Conservation (phyloP, 2,329 filamentous ascomycete species). For the Intubia oerlemansii region DNA sequence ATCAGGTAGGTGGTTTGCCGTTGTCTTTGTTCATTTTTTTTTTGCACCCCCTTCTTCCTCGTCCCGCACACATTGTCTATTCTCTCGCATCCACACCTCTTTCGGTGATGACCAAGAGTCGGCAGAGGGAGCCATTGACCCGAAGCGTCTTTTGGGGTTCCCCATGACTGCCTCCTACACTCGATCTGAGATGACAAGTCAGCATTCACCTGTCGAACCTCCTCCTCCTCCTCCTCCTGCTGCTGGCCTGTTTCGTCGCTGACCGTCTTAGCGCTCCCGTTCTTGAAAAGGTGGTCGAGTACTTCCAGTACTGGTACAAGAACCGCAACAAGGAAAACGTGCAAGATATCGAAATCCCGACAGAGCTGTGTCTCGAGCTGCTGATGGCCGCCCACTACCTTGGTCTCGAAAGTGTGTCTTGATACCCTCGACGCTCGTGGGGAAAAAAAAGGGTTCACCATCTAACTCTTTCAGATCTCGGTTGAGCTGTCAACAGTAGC, state of each 20-base stretch:
- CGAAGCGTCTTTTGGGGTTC: slow-evolving; percentile 4
- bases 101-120: slow-evolving; percentile 13
- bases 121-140: too few species aligned
- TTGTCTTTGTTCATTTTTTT: slow-evolving; percentile 1
- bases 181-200: slow-evolving; percentile 11
- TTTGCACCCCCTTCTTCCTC: slow-evolving; percentile 1
- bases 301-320: slow-evolving; percentile 66
- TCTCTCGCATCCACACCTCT: too few species aligned
- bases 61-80: not conserved
- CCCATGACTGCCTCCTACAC: slow-evolving; percentile 8
- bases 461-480: slow-evolving; percentile 1
- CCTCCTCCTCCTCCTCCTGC: not conserved
- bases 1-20: slow-evolving; percentile 45
- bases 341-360: slow-evolving; percentile 60
- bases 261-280: slow-evolving; percentile 39
- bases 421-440: too few species aligned
- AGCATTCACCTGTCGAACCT: not conserved
- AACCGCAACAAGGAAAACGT: slow-evolving; percentile 50
- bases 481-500: too few species aligned
- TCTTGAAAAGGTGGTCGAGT: slow-evolving; percentile 64
- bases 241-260: not conserved
- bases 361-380: slow-evolving; percentile 58
- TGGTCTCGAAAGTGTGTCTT: slow-evolving; percentile 38
- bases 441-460: not conserved
- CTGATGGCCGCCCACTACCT: slow-evolving; percentile 60